Conservation (phyloP, 2,329 filamentous ascomycete species). For the Trichophyton simii region DNA sequence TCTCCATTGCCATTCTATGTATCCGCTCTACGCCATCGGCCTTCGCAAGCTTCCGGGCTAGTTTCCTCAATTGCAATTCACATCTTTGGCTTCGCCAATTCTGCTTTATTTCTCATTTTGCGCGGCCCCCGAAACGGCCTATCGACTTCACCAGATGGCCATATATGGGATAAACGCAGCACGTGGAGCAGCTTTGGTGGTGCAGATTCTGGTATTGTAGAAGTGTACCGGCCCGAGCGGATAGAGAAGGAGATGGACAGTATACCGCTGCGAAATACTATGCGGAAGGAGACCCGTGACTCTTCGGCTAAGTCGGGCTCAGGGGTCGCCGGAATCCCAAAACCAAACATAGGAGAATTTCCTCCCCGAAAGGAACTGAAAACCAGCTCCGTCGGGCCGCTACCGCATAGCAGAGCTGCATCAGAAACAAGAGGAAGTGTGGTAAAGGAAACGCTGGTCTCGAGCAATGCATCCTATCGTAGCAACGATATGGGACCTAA, state of each 20-base stretch:
- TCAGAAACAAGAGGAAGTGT: neutral
- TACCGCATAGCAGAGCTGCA: neutral
- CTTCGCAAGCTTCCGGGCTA: slow-evolving; percentile 10
- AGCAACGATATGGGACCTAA: neutral
- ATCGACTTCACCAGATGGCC: neutral
- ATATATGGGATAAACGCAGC: neutral
- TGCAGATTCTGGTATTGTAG: neutral
- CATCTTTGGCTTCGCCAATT: slow-evolving; percentile 16
- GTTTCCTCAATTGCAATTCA: slow-evolving; percentile 17
- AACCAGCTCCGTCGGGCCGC: neutral
- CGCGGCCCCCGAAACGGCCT: slow-evolving; percentile 12
- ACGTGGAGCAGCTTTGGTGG: slow-evolving; percentile 3
- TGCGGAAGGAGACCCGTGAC: neutral
- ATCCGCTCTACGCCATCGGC: slow-evolving; percentile 2
- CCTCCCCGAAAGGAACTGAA: neutral
- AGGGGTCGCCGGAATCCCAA: neutral
- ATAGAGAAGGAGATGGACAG: neutral
- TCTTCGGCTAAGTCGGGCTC: neutral
- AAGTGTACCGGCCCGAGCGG: neutral
- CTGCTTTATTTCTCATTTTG: slow-evolving; percentile 17
- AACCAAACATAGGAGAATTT: neutral
- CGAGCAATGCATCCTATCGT: neutral
- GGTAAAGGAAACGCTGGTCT: neutral
- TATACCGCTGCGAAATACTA: neutral
- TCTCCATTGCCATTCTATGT: slow-evolving; percentile 18